These are phyloP conservation scores for Cucumis melo DNA, from an alignment of 306 rosid species.

Conservation along the genomic window DNA sequence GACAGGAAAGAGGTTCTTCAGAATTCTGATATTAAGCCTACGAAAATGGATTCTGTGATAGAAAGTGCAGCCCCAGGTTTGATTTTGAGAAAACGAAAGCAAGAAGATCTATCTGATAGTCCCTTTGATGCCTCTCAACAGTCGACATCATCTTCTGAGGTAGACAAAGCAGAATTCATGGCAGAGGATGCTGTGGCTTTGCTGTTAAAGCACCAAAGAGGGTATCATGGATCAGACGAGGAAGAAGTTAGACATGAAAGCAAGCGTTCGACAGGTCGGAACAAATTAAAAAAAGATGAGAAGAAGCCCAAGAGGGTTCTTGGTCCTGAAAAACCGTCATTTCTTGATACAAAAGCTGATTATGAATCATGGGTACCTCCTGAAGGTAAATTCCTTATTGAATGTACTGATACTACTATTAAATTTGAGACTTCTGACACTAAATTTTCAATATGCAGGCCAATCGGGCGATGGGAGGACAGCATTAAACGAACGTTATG, in stretches of 20 bases:
- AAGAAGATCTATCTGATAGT: constrained; percentile 31
- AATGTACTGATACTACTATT: background rate
- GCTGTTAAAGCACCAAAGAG: constrained; percentile 61
- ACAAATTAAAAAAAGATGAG: constrained; percentile 16
- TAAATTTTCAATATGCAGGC: constrained; percentile 36
- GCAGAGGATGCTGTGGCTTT: constrained; percentile 97
- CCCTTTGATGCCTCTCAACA: constrained; percentile 23
- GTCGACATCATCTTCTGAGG: constrained; percentile 30
- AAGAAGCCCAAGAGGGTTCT: constrained; percentile 55
- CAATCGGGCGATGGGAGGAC: constrained; percentile 96
- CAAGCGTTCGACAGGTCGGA: constrained; percentile 16
- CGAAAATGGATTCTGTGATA: constrained; percentile 26
- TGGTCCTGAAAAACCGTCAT: constrained; percentile 84
- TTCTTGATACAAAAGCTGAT: constrained; percentile 37
- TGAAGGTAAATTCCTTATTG: constrained; percentile 30
- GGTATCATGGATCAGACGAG: constrained; percentile 35
- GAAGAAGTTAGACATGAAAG: constrained; percentile 20
- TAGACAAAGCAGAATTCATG: constrained; percentile 23
- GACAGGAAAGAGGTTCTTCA: constrained; percentile 55
- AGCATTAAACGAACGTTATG: constrained; percentile 60
- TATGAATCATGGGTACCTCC: constrained; percentile 85
- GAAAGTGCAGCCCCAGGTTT: constrained; percentile 83
- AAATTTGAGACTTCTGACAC: background rate
- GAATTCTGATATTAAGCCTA: constrained; percentile 17
- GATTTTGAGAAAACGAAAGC: constrained; percentile 79